phyloP scores from a whole-genome alignment of 73 alveolate species.

The Paramecium bursaria region DNA sequence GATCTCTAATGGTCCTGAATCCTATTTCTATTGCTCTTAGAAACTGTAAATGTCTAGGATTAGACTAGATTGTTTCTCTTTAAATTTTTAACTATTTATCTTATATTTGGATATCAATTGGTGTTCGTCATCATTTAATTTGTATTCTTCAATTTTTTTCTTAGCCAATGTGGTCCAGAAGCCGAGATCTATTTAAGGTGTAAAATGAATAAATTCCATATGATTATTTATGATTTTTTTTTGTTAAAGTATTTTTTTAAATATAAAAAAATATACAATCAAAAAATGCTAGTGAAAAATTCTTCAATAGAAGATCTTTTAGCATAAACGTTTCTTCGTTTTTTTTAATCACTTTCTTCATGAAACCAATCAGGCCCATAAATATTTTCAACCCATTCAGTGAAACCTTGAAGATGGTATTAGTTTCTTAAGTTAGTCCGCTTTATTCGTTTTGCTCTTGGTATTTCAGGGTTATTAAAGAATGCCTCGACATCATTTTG shows the following conservation, averaged over 20 bases:
- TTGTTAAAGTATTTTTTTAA: too few species aligned
- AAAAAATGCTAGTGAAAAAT: conserved; percentile 6
- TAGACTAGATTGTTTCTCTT: not conserved
- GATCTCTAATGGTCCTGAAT: not conserved
- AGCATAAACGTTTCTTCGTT: not conserved
- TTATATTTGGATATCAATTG: not conserved
- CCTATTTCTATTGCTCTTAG: not conserved
- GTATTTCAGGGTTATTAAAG: conserved; percentile 20
- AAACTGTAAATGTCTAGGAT: not conserved
- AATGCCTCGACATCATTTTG: conserved; percentile 37
- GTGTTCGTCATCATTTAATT: not conserved
- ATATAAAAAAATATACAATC: not conserved
- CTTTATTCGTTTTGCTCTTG: conserved; percentile 31
- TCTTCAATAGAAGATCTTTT: not conserved
- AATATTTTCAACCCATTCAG: conserved; percentile 47
- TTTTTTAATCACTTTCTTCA: not conserved
- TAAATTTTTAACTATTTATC: conserved; percentile 2
- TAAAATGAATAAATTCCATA: not conserved
- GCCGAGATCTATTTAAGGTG: conserved; percentile 38
- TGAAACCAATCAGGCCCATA: conserved; percentile 56
- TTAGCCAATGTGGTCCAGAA: conserved; percentile 21
- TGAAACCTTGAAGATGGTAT: conserved; percentile 29
- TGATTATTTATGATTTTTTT: not conserved
- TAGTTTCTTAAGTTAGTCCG: not conserved
- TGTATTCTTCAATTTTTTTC: conserved; percentile 26